Base-by-base conservation (phyloP, 75 land plant species). In the Gnetum montanum region DNA sequence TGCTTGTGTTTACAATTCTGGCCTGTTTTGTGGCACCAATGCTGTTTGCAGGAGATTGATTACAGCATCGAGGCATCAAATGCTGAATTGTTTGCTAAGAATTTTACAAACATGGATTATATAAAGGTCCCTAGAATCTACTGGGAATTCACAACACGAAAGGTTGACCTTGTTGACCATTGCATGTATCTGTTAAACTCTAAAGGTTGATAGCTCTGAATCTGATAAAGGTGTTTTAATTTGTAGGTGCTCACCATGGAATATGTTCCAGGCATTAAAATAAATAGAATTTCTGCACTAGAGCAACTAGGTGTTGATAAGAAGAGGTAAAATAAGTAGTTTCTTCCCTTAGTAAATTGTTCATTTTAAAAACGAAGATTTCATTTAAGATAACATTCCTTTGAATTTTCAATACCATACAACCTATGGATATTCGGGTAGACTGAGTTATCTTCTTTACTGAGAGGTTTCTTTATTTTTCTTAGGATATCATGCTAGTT, bases 251-350 rank as follows among this genome's bases (percentile, higher is more conserved):
- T 95, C 41, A 95, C 99, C 15, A 95, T 95, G 99, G 99, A 95
- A 60, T 95, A 95, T 68, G 99, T 95, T 24, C 99, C 99, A 6
- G 99, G 99, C 31, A 95, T 95, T 45, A 95, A 95, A 64, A 95
- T 95, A 69, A 95, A 95, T 62, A 83, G 85, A 36, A 90, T 83
- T 60, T 53, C 78, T 58, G 88, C 96, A 23, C 61, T 95, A 49
- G 99, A 95, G 74, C 77, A 90, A 56, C 72, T 95, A 62, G 99
- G 99, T 47, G 96, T 95, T 70, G 99, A 95, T 72, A 85, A 96
- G 6, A 40, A 95, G 67, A 90, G 87, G 98, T 90, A 57, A 24
- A 22, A n/a, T n/a, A n/a, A n/a, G n/a, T n/a, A n/a, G n/a, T n/a
- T n/a, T n/a, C n/a, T n/a, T 40, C 10, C 41, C 41, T 10, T 10